These are phyloP conservation scores for Botryotinia calthae DNA, from an alignment of 2,329 filamentous ascomycete genomes.

Conservation along the genomic window DNA sequence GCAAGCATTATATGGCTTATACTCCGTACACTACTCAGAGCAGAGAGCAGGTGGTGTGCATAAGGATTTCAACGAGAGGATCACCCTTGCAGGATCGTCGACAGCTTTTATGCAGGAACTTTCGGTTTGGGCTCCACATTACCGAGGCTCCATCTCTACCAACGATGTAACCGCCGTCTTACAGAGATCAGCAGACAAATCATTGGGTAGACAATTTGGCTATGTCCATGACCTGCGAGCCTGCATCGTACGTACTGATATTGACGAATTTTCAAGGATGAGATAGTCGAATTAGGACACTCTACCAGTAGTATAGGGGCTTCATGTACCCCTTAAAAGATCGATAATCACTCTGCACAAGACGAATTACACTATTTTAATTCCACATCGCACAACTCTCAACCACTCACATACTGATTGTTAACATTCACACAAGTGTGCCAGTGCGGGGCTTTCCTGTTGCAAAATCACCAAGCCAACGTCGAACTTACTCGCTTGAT, in stretches of 20 bases:
- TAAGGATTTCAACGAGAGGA: background rate
- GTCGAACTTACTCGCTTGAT: background rate
- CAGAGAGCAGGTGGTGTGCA: constrained; percentile 9
- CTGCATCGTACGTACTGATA: background rate
- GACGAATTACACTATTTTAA: background rate
- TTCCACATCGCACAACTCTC: background rate
- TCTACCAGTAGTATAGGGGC: background rate
- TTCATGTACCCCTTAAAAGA: background rate
- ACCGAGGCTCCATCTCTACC: background rate
- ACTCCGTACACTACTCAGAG: background rate
- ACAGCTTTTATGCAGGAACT: constrained; percentile 17
- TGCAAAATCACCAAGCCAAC: background rate
- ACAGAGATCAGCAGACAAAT: constrained; percentile 2
- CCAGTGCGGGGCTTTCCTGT: background rate
- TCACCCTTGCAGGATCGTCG: constrained; percentile 12
- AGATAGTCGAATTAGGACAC: background rate
- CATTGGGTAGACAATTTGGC: constrained; percentile 3
- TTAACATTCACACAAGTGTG: background rate
- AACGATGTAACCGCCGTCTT: constrained; percentile 1
- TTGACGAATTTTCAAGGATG: background rate
- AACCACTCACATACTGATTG: background rate
- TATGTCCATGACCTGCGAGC: background rate
- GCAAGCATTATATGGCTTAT: background rate
- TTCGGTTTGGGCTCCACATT: constrained; percentile 9
- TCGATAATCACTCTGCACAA: background rate